Evolutionary conservation across 768 basidiomycete genomes (phyloP).

Genomic region (Serendipita sp.): DNA sequence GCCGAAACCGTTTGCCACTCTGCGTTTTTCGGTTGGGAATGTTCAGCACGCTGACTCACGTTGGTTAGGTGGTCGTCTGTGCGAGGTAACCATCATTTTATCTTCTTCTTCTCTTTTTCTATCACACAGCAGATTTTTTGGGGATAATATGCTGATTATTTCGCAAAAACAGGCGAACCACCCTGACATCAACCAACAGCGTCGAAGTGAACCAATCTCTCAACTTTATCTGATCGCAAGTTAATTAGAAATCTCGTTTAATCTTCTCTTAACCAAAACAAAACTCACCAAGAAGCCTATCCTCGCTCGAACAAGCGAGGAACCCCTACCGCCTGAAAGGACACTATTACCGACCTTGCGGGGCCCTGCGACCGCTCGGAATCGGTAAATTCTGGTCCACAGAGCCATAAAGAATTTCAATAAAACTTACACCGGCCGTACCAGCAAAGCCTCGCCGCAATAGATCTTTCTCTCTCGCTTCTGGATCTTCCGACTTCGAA

Average conservation of each 20-base stretch:
- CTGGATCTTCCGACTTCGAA: background rate
- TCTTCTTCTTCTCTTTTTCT: background rate
- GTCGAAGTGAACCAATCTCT: background rate
- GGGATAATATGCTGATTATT: background rate
- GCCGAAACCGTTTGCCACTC: background rate
- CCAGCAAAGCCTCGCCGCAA: background rate
- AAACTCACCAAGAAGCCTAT: background rate
- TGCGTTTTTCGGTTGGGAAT: background rate
- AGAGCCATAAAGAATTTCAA: background rate
- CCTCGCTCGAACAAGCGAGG: background rate
- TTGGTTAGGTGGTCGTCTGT: slow-evolving; percentile 2
- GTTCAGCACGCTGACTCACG: background rate
- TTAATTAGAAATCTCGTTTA: background rate
- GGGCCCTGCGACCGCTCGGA: slow-evolving; percentile 2
- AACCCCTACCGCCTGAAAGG: slow-evolving; percentile 2
- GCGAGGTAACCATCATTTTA: background rate
- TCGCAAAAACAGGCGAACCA: background rate
- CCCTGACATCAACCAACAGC: background rate
- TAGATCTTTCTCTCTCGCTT: too few species aligned
- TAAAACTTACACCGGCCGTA: background rate
- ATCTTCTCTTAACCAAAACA: background rate
- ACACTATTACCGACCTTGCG: slow-evolving; percentile 2
- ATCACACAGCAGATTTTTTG: background rate
- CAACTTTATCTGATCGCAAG: background rate
- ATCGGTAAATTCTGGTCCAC: slow-evolving; percentile 2